Evolutionary conservation across 805 yeast genomes (phyloP).

Genomic region (Vanderwaltozyma tropicalis): DNA sequence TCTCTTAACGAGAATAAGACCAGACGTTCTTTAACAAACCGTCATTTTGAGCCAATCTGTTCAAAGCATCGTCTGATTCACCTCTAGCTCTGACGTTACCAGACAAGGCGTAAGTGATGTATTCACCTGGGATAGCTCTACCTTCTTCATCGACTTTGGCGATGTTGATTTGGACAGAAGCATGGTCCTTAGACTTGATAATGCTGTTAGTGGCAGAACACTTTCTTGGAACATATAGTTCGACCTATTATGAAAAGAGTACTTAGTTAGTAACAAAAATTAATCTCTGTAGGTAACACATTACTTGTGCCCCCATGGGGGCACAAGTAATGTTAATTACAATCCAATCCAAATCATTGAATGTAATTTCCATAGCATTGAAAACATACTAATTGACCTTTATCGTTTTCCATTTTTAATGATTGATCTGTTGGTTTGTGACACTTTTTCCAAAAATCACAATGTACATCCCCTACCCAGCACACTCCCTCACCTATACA

Average conservation of each 20-base stretch:
- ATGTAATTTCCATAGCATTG: neutral
- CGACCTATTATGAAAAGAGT: conserved; percentile 50
- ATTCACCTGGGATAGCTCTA: conserved; percentile 79
- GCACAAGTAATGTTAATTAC: neutral
- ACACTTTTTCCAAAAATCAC: too few species aligned
- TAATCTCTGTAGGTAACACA: too few species aligned
- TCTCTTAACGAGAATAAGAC: conserved; percentile 81
- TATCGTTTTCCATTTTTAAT: conserved; percentile 97
- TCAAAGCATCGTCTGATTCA: conserved; percentile 97
- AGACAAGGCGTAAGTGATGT: conserved; percentile 90
- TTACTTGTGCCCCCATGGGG: neutral
- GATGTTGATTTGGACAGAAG: conserved; percentile 96
- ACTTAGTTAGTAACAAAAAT: conserved; percentile 13
- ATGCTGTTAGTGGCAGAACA: conserved; percentile 99
- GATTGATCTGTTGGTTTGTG: conserved; percentile 11
- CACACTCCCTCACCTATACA: too few species aligned
- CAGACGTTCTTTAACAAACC: conserved; percentile 95
- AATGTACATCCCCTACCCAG: too few species aligned
- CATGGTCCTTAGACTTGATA: conserved; percentile 99
- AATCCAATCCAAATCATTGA: neutral
- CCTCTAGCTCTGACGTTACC: conserved; percentile 98
- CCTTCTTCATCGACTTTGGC: conserved; percentile 97
- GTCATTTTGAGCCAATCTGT: conserved; percentile 98
- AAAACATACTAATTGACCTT: conserved; percentile 92
- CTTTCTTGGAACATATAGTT: conserved; percentile 99